Percentiles rank a stretch among this genome's conserved stretches.
These are phyloP conservation scores for Schwanniomyces vanrijiae DNA, from an alignment of 805 yeast species.

Conservation along the genomic window DNA sequence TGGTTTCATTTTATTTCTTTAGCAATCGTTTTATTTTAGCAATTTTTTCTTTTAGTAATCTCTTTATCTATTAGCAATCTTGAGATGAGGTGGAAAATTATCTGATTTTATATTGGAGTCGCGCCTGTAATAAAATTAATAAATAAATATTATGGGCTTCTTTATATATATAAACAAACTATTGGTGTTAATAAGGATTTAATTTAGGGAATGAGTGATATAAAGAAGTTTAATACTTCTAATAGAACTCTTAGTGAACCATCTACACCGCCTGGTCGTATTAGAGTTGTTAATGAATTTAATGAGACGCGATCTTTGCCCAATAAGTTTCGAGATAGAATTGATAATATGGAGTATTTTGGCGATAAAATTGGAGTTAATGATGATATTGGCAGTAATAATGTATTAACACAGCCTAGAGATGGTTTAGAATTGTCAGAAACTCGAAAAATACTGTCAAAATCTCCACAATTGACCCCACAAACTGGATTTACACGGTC, in stretches of 20 bases:
- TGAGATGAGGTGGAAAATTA: neutral
- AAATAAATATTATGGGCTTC: neutral
- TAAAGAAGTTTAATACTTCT: neutral
- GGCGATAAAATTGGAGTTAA: neutral
- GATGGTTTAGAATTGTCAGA: neutral
- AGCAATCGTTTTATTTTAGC: too few relatives aligned
- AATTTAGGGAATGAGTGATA: neutral
- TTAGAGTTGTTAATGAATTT: constrained; percentile 1
- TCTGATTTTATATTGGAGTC: neutral
- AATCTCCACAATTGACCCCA: constrained; percentile 4
- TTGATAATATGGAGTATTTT: neutral
- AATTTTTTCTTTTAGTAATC: too few relatives aligned
- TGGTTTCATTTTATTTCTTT: neutral
- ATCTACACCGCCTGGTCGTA: constrained; percentile 15
- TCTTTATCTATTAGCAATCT: neutral
- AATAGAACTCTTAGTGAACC: constrained; percentile 14
- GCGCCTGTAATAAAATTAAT: neutral
- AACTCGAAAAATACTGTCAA: neutral
- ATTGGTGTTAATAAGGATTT: neutral
- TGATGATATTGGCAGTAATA: neutral
- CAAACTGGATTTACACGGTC: constrained; percentile 1
- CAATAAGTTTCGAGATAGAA: neutral
- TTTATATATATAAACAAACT: neutral
- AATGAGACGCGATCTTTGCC: constrained; percentile 7
- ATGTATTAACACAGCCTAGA: neutral